Evolutionary conservation across 2,329 filamentous ascomycete genomes (phyloP), one percentile per base, ranked within the genome.

Genomic region (Botryotinia calthae): DNA sequence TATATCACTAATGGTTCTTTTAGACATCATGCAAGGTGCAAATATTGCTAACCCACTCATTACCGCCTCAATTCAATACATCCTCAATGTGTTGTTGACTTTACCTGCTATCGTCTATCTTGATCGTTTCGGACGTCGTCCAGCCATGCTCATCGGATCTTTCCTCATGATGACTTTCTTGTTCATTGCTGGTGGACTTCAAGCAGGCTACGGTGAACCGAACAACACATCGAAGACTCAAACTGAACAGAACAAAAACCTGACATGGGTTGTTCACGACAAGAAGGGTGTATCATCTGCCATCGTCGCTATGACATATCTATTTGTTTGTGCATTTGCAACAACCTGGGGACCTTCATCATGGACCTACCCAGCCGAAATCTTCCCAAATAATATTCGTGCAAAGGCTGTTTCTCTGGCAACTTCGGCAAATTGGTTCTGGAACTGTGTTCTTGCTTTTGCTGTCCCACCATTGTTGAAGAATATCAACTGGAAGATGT

Each of bases 1-100:
- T 40, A 25, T 12, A 18, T 42, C 37, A 54, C 63, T 51, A 25
- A 58, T 8, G 10, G 12, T 31, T 37, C 14, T 25, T n/a, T 16
- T 34, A 78, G 87, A 93, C 72, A 92, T 93, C 79, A 85, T 93
- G 91, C 89, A 91, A 46, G 90, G 90, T 10, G 78, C 78, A n/a
- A 83, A 81, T 1, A 87, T 86, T 12, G 85, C 89, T 75, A 86
- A 85, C 66, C 86, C 88, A 44, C 85, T 93, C 16, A 81, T 92
- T 56, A 87, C 91, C 4, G 90, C 89, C 40, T 89, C 88, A 22
- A 91, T 93, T 73, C 89, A 93, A 79, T 93, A 93, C 80, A 86
- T 94, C 76, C 92, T 95, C 83, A 95, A 95, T 80, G 92, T 95
- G 1, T 73, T 89, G 66, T 92, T 94, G 87, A 95, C 93, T 0